phyloP scores from a whole-genome alignment of 2,329 filamentous ascomycete genomes.

The Rosellinia necatrix region DNA sequence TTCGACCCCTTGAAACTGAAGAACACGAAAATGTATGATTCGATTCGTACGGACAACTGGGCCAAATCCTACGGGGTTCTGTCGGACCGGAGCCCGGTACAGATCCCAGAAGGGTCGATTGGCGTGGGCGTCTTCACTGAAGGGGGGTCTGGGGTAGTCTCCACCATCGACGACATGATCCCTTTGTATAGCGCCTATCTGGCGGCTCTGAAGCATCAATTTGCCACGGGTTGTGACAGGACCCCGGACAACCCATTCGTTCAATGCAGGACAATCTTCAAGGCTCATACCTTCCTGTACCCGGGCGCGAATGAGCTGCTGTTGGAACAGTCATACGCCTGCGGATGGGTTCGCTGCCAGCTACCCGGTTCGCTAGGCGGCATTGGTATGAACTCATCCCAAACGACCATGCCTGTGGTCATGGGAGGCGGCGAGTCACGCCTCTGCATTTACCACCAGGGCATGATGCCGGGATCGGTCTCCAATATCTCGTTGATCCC shows the following conservation, averaged over 20 bases:
- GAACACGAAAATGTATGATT: background rate
- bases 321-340: background rate
- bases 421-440: background rate
- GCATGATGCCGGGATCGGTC: background rate
- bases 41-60: background rate
- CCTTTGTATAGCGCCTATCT: background rate
- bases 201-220: background rate
- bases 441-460: background rate
- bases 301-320: background rate
- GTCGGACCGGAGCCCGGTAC: background rate
- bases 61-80: background rate
- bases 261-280: background rate
- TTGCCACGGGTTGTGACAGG: background rate
- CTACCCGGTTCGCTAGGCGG: background rate
- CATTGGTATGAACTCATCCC: background rate
- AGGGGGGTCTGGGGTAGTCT: background rate
- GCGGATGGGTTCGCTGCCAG: background rate
- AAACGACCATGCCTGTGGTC: background rate
- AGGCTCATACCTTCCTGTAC: background rate
- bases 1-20: background rate
- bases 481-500: background rate
- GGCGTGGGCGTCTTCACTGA: background rate
- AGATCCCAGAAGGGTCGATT: background rate
- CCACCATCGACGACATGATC: background rate
- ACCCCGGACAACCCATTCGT: background rate